Percentiles rank a stretch among this genome's conserved stretches.
Conservation (phyloP, 257 asterid genomes). For the Avicennia marina region DNA sequence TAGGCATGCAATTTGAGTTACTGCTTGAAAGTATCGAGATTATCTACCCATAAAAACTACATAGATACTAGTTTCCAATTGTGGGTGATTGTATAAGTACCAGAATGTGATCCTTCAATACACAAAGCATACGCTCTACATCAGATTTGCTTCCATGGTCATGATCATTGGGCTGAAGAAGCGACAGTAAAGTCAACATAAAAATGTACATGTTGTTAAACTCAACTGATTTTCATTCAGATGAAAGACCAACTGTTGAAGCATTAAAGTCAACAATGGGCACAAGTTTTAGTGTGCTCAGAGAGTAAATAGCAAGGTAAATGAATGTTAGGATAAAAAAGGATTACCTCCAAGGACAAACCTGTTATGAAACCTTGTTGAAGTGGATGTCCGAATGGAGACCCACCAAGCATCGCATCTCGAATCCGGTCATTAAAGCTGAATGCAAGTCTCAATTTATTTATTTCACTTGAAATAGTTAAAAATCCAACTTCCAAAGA, state of each 20-base stretch:
- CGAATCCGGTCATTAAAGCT: slow-evolving; percentile 97
- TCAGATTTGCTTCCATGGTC: slow-evolving; percentile 62
- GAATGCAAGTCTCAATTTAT: slow-evolving; percentile 18
- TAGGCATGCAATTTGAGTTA: background rate
- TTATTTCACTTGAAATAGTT: slow-evolving; percentile 1
- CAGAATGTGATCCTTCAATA: slow-evolving; percentile 87
- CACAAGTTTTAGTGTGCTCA: background rate
- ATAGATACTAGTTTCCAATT: background rate
- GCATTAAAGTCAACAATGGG: background rate
- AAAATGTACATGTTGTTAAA: background rate
- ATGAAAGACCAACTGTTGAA: background rate
- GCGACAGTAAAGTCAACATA: background rate
- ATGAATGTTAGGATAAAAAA: slow-evolving; percentile 1
- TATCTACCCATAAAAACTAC: background rate
- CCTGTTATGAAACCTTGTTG: slow-evolving; percentile 96
- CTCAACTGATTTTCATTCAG: background rate
- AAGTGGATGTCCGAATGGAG: slow-evolving; percentile 95
- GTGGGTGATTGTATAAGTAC: slow-evolving; percentile 22
- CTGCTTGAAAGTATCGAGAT: background rate
- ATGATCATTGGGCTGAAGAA: slow-evolving; percentile 75
- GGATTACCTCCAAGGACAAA: slow-evolving; percentile 73
- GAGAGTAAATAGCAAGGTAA: slow-evolving; percentile 3
- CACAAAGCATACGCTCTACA: slow-evolving; percentile 54
- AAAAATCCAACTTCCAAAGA: background rate
- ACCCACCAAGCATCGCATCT: slow-evolving; percentile 92